These are phyloP conservation scores for Epichloe gansuensis DNA, from an alignment of 2,329 filamentous ascomycete genomes.

Conservation along the genomic window DNA sequence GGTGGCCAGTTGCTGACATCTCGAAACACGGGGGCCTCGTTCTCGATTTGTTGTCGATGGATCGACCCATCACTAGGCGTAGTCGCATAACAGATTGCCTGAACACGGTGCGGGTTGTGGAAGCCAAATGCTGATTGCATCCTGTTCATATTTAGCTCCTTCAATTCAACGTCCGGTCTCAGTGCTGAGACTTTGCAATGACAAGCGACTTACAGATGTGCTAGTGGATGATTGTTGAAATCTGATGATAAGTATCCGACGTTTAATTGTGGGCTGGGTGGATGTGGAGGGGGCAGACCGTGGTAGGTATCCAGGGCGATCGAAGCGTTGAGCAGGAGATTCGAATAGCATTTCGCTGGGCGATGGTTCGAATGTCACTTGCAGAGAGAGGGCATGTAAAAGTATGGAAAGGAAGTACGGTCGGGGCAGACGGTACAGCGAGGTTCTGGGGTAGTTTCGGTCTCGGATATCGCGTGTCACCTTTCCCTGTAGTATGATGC, in stretches of 20 bases:
- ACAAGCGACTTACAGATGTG: slow-evolving; percentile 55
- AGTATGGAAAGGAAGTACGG: slow-evolving; percentile 91
- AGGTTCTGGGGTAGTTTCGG: slow-evolving; percentile 62
- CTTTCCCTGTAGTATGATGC: slow-evolving; percentile 49
- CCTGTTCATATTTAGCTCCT: slow-evolving; percentile 19
- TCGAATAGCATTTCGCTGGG: slow-evolving; percentile 82
- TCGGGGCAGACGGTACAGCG: slow-evolving; percentile 76
- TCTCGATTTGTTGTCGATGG: slow-evolving; percentile 86
- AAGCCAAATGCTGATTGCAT: slow-evolving; percentile 99
- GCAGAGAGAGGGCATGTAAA: slow-evolving; percentile 91
- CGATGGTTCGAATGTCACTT: slow-evolving; percentile 85
- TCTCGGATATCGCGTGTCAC: slow-evolving; percentile 49
- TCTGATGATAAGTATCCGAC: slow-evolving; percentile 96
- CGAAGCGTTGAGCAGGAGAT: slow-evolving; percentile 86
- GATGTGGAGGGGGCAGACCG: slow-evolving; percentile 74
- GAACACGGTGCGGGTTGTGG: slow-evolving; percentile 60
- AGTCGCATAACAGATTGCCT: slow-evolving; percentile 91
- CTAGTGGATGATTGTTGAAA: slow-evolving; percentile 96
- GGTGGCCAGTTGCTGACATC: slow-evolving; percentile 81
- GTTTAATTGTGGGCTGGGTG: slow-evolving; percentile 72
- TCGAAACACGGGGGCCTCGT: slow-evolving; percentile 79
- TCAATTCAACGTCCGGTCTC: no score
- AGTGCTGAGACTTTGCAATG: no score
- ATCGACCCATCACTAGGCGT: slow-evolving; percentile 80
- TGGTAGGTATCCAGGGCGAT: slow-evolving; percentile 71